phyloP scores from a whole-genome alignment of 2,329 filamentous ascomycete genomes.

The Neophaeococcomyces mojaviensis region DNA sequence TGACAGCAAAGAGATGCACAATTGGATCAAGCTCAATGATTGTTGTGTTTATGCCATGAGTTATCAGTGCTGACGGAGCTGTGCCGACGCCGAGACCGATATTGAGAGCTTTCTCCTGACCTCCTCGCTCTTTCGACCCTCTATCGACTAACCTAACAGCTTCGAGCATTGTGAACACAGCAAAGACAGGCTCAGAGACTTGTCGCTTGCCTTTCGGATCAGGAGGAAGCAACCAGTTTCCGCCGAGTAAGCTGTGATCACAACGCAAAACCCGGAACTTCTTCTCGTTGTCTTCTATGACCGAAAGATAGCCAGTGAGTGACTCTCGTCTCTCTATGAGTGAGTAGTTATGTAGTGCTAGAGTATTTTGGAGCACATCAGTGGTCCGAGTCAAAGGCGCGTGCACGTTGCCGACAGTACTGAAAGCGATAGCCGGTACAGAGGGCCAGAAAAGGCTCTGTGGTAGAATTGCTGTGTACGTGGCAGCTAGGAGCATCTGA shows the following conservation, averaged over 20 bases:
- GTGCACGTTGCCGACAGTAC: slow-evolving; percentile 66
- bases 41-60: slow-evolving; percentile 84
- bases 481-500: slow-evolving; percentile 57
- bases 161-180: slow-evolving; percentile 93
- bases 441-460: slow-evolving; percentile 61
- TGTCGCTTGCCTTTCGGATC: slow-evolving; percentile 45
- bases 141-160: slow-evolving; percentile 73
- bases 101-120: slow-evolving; percentile 55
- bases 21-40: slow-evolving; percentile 91
- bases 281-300: slow-evolving; percentile 65
- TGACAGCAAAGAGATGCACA: slow-evolving; percentile 72
- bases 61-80: slow-evolving; percentile 75
- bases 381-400: slow-evolving; percentile 56
- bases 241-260: slow-evolving; percentile 88
- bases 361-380: slow-evolving; percentile 55
- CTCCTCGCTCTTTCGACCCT: slow-evolving; percentile 31
- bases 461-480: slow-evolving; percentile 60
- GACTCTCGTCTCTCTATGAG: slow-evolving; percentile 79
- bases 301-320: slow-evolving; percentile 83
- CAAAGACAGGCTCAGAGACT: slow-evolving; percentile 80
- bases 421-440: slow-evolving; percentile 59
- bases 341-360: slow-evolving; percentile 61
- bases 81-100: slow-evolving; percentile 92
- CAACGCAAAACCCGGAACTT: slow-evolving; percentile 79
- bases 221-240: slow-evolving; percentile 63